phyloP scores from a whole-genome alignment of 495 filamentous ascomycete genomes.

The Penicillium daleae region DNA sequence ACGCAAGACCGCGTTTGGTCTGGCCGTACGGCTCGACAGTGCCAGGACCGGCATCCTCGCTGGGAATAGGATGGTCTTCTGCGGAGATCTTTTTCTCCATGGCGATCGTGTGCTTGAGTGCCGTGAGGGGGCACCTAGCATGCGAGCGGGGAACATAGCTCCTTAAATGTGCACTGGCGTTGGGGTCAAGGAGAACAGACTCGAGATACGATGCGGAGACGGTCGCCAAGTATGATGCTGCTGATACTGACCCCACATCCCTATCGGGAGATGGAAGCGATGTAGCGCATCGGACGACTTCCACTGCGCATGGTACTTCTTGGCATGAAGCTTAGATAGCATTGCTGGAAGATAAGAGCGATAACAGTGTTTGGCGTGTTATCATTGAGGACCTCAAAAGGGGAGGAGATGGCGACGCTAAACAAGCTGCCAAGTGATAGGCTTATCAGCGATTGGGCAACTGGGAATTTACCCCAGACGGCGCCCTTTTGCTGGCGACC shows the following conservation, averaged over 20 bases:
- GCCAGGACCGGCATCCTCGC: conserved; percentile 27
- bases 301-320: not conserved
- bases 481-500: not conserved
- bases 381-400: conserved; percentile 23
- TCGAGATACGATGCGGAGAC: conserved; percentile 12
- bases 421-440: conserved; percentile 37
- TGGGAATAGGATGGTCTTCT: conserved; percentile 17
- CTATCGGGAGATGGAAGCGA: conserved; percentile 10
- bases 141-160: conserved; percentile 14
- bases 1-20: conserved; percentile 62
- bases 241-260: conserved; percentile 15
- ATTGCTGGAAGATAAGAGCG: conserved; percentile 22
- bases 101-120: conserved; percentile 8
- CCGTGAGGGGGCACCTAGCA: conserved; percentile 5
- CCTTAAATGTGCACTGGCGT: conserved; percentile 23
- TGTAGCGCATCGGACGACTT: conserved; percentile 11
- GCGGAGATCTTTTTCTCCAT: conserved; percentile 34
- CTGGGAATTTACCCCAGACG: not conserved
- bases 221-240: conserved; percentile 10
- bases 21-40: conserved; percentile 24
- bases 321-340: not conserved
- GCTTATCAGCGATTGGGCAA: conserved; percentile 23
- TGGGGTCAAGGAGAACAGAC: conserved; percentile 10
- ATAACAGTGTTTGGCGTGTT: conserved; percentile 12
- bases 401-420: conserved; percentile 40